Percentiles rank a stretch among this genome's conserved stretches.
These are phyloP conservation scores for Globisporangium paroecandrum DNA, from an alignment of 352 stramenopile species.

Conservation along the genomic window DNA sequence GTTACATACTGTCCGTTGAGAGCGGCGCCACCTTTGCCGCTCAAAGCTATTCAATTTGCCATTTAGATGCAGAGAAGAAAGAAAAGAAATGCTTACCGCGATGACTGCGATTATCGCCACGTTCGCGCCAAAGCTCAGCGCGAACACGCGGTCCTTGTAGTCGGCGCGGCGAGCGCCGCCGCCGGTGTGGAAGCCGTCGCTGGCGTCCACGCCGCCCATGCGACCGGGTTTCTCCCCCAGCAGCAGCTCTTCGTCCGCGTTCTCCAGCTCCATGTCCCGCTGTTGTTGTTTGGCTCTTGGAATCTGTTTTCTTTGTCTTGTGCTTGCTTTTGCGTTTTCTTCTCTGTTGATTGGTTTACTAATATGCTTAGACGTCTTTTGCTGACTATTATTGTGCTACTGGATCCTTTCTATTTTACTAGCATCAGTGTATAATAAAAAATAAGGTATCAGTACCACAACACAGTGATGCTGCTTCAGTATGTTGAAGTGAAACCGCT, in stretches of 20 bases:
- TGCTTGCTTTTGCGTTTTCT: not conserved
- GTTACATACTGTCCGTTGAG: not conserved
- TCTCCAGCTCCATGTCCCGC: conserved; percentile 53
- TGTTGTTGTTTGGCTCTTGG: conserved; percentile 4
- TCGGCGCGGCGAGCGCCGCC: conserved; percentile 34
- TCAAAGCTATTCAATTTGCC: not conserved
- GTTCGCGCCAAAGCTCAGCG: conserved; percentile 61
- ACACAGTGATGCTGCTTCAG: too few relatives aligned
- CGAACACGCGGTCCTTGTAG: conserved; percentile 65
- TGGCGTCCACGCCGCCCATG: conserved; percentile 5
- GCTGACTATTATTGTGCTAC: too few relatives aligned
- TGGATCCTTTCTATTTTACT: too few relatives aligned
- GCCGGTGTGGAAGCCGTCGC: conserved; percentile 21
- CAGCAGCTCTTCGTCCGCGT: conserved; percentile 54
- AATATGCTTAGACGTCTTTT: too few relatives aligned
- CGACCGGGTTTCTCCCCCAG: conserved; percentile 42
- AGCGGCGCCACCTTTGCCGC: not conserved
- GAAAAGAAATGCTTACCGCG: conserved; percentile 35
- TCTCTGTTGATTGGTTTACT: not conserved
- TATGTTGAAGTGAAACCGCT: conserved; percentile 4
- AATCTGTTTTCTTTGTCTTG: not conserved
- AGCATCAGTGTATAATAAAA: too few relatives aligned
- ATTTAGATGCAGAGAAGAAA: not conserved
- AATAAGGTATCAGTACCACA: too few relatives aligned
- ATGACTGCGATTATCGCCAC: conserved; percentile 47